Percentiles rank a stretch among this genome's conserved stretches.
Evolutionary conservation across 208 protist genomes (phyloP).

Genomic region (Porcisia hertigi): DNA sequence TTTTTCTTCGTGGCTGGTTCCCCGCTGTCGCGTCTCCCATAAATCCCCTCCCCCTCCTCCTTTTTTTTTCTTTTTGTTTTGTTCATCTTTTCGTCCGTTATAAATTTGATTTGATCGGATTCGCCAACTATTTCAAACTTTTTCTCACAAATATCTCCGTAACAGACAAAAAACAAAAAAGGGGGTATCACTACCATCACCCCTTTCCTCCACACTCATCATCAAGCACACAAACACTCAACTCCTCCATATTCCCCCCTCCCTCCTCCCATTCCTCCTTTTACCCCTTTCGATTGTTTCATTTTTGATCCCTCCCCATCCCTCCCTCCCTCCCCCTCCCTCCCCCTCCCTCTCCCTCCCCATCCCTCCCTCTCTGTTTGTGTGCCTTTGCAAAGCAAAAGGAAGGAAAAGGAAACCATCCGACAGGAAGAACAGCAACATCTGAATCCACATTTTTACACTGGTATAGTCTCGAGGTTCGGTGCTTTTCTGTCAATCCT

Average conservation of each 20-base stretch:
- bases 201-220: neutral
- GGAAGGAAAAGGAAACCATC: neutral
- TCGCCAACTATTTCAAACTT: neutral
- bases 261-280: neutral
- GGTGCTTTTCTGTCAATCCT: neutral
- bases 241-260: neutral
- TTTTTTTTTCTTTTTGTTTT: neutral
- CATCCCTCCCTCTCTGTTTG: neutral
- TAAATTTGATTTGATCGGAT: neutral
- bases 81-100: neutral
- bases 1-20: neutral
- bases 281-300: neutral
- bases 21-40: neutral
- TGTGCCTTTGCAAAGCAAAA: neutral
- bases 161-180: neutral
- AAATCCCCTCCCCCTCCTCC: neutral
- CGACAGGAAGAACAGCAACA: neutral
- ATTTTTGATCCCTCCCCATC: neutral
- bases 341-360: neutral
- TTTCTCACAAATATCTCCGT: too few species aligned
- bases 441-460: too few species aligned
- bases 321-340: neutral
- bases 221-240: too few species aligned
- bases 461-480: too few species aligned
- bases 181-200: neutral